Percentiles rank a stretch among this genome's conserved stretches.
Evolutionary conservation across 164 flowering plant species (phyloP).

Genomic region (Sextonia rubra): DNA sequence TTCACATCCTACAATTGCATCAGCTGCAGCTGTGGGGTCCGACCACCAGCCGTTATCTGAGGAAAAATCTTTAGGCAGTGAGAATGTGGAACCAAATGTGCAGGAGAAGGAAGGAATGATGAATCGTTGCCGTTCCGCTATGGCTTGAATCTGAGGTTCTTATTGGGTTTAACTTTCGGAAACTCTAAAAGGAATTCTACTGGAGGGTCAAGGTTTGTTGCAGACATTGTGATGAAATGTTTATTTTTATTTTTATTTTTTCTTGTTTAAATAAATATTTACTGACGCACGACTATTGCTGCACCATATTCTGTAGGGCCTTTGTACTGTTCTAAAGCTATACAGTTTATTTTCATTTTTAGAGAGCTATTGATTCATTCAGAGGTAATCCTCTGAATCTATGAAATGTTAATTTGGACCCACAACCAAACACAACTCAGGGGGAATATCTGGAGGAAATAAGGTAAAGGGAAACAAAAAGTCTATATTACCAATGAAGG

Average conservation of each 20-base stretch:
- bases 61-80: constrained; percentile 13
- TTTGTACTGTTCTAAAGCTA: no score
- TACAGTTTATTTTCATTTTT: no score
- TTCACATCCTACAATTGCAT: constrained; percentile 11
- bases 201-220: constrained; percentile 41
- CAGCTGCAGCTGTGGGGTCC: constrained; percentile 15
- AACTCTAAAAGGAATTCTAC: constrained; percentile 16
- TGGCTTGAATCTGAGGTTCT: constrained; percentile 33
- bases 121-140: constrained; percentile 19
- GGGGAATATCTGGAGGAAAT: no score
- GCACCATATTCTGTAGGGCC: no score
- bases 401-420: no score
- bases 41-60: constrained; percentile 17
- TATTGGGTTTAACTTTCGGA: constrained; percentile 29
- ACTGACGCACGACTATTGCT: background rate
- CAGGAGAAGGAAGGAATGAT: constrained; percentile 14
- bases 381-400: no score
- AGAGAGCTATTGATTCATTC: no score
- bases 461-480: no score
- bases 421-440: no score
- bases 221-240: background rate
- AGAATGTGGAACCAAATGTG: constrained; percentile 4
- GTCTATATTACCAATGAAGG: no score
- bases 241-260: background rate
- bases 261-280: background rate